Evolutionary conservation across 179 eudicot genomes (phyloP).

Genomic region (Patellifolia procumbens): DNA sequence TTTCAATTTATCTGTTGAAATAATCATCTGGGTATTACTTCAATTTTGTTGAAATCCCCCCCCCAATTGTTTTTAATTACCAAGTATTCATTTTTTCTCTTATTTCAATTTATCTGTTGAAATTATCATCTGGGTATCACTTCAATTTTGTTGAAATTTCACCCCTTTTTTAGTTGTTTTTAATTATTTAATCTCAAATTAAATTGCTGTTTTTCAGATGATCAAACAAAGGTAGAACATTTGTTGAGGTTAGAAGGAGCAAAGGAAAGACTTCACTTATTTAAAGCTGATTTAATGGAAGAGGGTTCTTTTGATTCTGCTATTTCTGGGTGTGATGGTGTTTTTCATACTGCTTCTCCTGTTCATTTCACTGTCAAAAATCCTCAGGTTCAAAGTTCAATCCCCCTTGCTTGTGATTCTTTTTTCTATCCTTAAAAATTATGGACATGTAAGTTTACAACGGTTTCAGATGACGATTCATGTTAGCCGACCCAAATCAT

Average conservation of each 20-base stretch:
- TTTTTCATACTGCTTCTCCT: conserved; percentile 40
- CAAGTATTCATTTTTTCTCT: too few relatives aligned
- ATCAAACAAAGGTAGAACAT: conserved; percentile 16
- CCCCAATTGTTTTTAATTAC: too few relatives aligned
- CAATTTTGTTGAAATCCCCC: too few relatives aligned
- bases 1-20: too few relatives aligned
- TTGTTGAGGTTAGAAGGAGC: conserved; percentile 27
- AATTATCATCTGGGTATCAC: background rate
- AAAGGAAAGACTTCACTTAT: conserved; percentile 28
- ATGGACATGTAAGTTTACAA: too few relatives aligned
- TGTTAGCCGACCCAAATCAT: too few relatives aligned
- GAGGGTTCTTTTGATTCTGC: conserved; percentile 37
- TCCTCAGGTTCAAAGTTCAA: conserved; percentile 23
- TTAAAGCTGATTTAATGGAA: conserved; percentile 26
- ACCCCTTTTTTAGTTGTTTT: background rate
- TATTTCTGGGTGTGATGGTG: conserved; percentile 26
- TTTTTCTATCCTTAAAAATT: too few relatives aligned
- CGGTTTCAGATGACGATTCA: too few relatives aligned
- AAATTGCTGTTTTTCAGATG: conserved; percentile 22
- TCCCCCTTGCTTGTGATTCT: background rate
- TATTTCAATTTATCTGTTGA: too few relatives aligned
- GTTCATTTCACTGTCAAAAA: conserved; percentile 8
- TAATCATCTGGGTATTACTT: too few relatives aligned
- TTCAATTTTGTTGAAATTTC: background rate
- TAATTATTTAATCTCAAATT: background rate